Percentiles rank a stretch among this genome's conserved stretches.
Conservation (phyloP, 768 basidiomycete genomes). For the Rhodotorula graminis region DNA sequence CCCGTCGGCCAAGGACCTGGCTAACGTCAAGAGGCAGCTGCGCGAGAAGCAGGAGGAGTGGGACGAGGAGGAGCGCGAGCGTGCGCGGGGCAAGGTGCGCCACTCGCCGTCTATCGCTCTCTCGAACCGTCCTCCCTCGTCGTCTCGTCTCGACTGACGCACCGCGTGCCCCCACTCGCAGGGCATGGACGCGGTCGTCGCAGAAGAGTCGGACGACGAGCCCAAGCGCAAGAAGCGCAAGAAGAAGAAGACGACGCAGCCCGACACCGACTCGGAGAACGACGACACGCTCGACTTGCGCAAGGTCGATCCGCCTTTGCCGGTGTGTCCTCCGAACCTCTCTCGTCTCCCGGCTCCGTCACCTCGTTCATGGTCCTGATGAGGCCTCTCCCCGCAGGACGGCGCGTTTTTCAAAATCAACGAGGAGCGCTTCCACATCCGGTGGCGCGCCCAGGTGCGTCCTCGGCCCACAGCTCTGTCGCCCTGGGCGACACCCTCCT, state of each 20-base stretch:
- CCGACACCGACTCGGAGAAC: conserved; percentile 1
- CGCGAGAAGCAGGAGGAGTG: conserved; percentile 34
- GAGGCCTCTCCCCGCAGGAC: conserved; percentile 46
- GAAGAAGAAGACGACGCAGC: conserved; percentile 18
- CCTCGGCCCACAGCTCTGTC: too few species aligned
- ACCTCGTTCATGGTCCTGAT: too few species aligned
- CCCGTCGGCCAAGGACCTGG: conserved; percentile 72
- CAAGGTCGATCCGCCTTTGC: conserved; percentile 59
- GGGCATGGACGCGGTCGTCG: not conserved
- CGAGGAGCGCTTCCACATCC: conserved; percentile 77
- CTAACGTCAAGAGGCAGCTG: conserved; percentile 59
- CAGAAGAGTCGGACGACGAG: conserved; percentile 48
- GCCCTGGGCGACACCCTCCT: too few species aligned
- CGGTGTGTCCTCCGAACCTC: not conserved
- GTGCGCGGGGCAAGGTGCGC: conserved; percentile 63
- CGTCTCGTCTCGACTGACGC: too few species aligned
- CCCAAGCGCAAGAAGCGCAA: conserved; percentile 40
- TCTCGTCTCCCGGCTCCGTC: not conserved
- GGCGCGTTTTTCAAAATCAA: conserved; percentile 76
- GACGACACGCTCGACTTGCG: conserved; percentile 30
- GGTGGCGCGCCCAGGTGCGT: conserved; percentile 56
- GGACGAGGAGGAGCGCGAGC: conserved; percentile 61
- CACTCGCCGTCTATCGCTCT: conserved; percentile 37
- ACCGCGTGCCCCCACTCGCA: not conserved
- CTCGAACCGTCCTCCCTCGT: too few species aligned